These are phyloP conservation scores for Dictyostelium purpureum DNA, from an alignment of 78 protist species.

Conservation along the genomic window DNA sequence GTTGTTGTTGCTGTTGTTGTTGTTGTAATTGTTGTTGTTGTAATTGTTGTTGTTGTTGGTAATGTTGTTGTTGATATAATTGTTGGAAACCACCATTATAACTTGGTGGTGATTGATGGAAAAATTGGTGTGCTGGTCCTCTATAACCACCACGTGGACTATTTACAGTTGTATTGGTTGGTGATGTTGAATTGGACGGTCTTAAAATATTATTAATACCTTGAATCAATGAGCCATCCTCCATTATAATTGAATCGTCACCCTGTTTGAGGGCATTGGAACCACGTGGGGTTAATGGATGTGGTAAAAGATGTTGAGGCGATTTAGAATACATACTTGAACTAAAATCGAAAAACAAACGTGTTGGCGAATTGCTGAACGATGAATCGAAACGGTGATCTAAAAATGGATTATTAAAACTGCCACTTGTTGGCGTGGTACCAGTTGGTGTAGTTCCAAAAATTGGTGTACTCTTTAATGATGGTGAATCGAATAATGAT, in stretches of 20 bases:
- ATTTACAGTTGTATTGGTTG: background rate
- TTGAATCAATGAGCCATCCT: background rate
- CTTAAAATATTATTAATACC: background rate
- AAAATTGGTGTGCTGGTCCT: background rate
- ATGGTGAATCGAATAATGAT: conserved; percentile 59
- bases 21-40: background rate
- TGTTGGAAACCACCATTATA: too few species aligned
- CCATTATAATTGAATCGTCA: background rate
- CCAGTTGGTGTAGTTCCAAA: conserved; percentile 2
- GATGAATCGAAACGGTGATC: background rate
- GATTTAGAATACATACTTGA: conserved; percentile 42
- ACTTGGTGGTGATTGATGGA: background rate
- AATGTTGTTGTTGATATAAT: background rate
- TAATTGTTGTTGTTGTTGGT: conserved; percentile 5
- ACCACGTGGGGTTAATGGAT: conserved; percentile 42
- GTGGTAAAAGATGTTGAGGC: conserved; percentile 31
- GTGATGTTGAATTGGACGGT: background rate
- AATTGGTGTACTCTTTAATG: background rate
- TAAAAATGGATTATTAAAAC: conserved; percentile 21
- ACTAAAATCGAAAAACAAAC: conserved; percentile 29
- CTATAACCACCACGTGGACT: conserved; percentile 4
- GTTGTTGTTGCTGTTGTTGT: background rate
- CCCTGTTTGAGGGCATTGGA: background rate
- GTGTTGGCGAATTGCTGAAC: conserved; percentile 21
- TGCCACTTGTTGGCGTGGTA: background rate